A percentile compares a stretch with the other conserved stretches of the same genome.
phyloP scores from a whole-genome alignment of 139 green algal genomes.

The Pedinophyceae sp. region DNA sequence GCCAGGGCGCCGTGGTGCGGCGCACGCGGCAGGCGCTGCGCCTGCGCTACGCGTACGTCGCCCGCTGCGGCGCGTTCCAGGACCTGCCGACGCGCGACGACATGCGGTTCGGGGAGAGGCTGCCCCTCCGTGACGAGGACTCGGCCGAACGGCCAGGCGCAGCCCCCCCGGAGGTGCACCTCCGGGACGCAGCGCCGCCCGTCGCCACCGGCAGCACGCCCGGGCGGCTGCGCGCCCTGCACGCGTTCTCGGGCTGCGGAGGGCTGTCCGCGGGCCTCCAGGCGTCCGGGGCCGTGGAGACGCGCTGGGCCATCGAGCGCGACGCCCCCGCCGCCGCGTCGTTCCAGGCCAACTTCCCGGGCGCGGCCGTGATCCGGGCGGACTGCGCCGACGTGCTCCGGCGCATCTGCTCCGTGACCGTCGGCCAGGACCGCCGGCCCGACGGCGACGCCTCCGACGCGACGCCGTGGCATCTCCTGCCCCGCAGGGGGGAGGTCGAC shows the following conservation, averaged over 20 bases:
- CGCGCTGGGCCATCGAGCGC: slow-evolving; percentile 92
- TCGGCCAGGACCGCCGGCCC: slow-evolving; percentile 46
- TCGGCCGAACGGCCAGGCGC: slow-evolving; percentile 12
- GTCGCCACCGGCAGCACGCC: no score
- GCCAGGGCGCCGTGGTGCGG: no score
- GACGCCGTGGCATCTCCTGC: slow-evolving; percentile 34
- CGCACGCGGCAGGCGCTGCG: slow-evolving; percentile 19
- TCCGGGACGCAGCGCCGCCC: no score
- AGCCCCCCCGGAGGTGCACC: no score
- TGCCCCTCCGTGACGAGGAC: slow-evolving; percentile 19
- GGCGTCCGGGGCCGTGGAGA: slow-evolving; percentile 51
- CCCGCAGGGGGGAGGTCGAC: slow-evolving; percentile 72
- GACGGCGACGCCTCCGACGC: slow-evolving; percentile 7
- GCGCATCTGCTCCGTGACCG: slow-evolving; percentile 25
- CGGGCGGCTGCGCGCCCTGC: slow-evolving; percentile 51
- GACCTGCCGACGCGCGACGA: slow-evolving; percentile 32
- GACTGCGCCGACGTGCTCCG: slow-evolving; percentile 88
- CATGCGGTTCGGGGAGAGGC: no score
- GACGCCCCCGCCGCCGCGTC: slow-evolving; percentile 69
- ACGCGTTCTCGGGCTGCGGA: slow-evolving; percentile 94
- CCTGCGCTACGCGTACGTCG: slow-evolving; percentile 48
- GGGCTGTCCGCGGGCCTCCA: slow-evolving; percentile 87
- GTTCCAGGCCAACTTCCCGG: slow-evolving; percentile 76
- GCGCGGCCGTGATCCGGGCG: slow-evolving; percentile 55
- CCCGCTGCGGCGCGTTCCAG: slow-evolving; percentile 72